Percentiles rank a stretch among this genome's conserved stretches.
Evolutionary conservation across 2,329 filamentous ascomycete species (phyloP).

Genomic region (Fusarium tjaetaba): DNA sequence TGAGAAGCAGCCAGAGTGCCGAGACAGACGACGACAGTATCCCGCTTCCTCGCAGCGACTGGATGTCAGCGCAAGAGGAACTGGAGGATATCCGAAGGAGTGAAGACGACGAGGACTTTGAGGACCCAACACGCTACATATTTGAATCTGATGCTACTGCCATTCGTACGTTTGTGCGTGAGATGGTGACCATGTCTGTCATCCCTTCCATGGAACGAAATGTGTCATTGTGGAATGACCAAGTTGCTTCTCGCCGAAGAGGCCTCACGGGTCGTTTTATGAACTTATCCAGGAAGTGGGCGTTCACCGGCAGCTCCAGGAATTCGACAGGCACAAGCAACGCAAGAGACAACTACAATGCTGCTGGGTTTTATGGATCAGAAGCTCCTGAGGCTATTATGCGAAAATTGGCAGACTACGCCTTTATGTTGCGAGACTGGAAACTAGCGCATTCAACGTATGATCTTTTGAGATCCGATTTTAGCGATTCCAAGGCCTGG

Average conservation of each 20-base stretch:
- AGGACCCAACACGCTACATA: constrained; percentile 79
- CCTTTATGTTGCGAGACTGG: constrained; percentile 97
- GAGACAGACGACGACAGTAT: constrained; percentile 92
- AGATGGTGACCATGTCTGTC: constrained; percentile 94
- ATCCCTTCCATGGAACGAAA: constrained; percentile 96
- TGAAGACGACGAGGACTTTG: constrained; percentile 74
- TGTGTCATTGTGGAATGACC: constrained; percentile 94
- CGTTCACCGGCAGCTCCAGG: constrained; percentile 77
- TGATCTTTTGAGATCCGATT: constrained; percentile 88
- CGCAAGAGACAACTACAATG: constrained; percentile 78
- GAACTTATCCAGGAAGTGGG: constrained; percentile 90
- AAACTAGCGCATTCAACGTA: constrained; percentile 93
- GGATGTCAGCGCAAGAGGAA: constrained; percentile 90
- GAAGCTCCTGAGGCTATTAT: constrained; percentile 90
- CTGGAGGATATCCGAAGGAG: constrained; percentile 76
- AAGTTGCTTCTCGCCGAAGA: constrained; percentile 88
- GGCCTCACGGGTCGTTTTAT: constrained; percentile 94
- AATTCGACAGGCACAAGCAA: constrained; percentile 63
- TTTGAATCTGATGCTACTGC: constrained; percentile 93
- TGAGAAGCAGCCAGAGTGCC: constrained; percentile 85
- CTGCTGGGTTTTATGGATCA: constrained; percentile 81
- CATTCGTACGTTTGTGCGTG: constrained; percentile 87
- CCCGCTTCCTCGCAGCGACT: constrained; percentile 82
- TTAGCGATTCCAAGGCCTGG: constrained; percentile 96
- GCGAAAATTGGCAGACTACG: constrained; percentile 92